Base-by-base conservation (phyloP, 2,329 filamentous ascomycete genomes). In the Calonectria hongkongensis region DNA sequence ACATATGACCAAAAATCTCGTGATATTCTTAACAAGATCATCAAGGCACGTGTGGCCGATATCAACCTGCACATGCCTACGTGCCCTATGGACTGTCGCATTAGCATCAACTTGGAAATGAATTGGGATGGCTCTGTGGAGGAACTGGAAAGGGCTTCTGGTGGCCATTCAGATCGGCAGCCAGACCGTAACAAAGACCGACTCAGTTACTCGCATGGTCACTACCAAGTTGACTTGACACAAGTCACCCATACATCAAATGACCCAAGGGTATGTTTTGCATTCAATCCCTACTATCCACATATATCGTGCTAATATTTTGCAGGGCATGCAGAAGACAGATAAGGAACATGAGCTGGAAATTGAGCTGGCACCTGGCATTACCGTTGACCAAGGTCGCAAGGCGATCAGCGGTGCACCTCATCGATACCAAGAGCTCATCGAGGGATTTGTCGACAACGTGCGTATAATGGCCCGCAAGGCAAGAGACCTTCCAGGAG, bases 31-130 rank as follows among this genome's bases (percentile, higher is more conserved):
- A 93, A 92, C 72, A 95, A 94, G 83, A 98, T 99, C 79, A 92
- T 99, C 84, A 99, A 99, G 86, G 92, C 93, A 30, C 92, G 95
- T n/a, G 89, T 98, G 16, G 92, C 91, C 30, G 95, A 99, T 82
- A 86, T 98, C n/a, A 94, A 98, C 79, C 89, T 99, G 21, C 93
- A 94, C 84, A 94, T 95, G 78, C 96, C 97, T 0, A 87, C 88
- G 63, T 90, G 90, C 10, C 91, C 91, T 3, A 94, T 98, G 80
- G 97, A 99, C 84, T 98, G 95, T 85, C 94, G 97, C 13, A 93
- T 99, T 77, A 98, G 95, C 79, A 92, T 99, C 81, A 98, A 98
- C 81, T 89, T 99, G 2, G 97, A 99, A 90, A 95, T 97, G 90
- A 90, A 93, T 67, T 98, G 93, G 87, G 89, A 95, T 4, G 95